Base-by-base conservation (phyloP, 306 rosid genomes). In the Lathyrus aphaca region DNA sequence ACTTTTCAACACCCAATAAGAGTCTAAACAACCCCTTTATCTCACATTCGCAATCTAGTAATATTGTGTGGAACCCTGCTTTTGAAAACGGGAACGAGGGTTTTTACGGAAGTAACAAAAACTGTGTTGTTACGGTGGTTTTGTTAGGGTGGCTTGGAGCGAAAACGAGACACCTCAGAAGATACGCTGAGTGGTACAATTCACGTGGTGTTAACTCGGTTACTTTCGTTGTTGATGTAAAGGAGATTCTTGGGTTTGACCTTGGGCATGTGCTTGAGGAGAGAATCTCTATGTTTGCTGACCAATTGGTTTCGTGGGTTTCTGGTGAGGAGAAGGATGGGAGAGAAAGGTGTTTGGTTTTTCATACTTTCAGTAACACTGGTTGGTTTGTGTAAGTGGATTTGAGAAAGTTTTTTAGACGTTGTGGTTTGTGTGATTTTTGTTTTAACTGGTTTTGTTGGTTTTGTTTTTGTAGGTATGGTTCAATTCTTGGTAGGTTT, bases 81-180 rank as follows among this genome's bases (percentile, higher is more conserved):
- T 58, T 83, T 0, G 77, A 50, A 48, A 68, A 74, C 18, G 75
- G 77, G 16, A 80, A 64, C 4, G 55, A 42, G 10, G 84, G 60
- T 2, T 25, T 56, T 59, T 61, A 35, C 38, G 80, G 39, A 1
- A 53, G 12, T 11, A 8, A 19, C 43, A 56, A 62, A 29, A 76
- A 57, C 40, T 54, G 74, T 1, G 88, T 77, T 19, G 75, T 77
- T 9, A 79, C 83, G 14, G 98, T 91, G 62, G 96, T 94, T 39
- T 49, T 94, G 73, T 71, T 90, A 43, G 98, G 97, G 40, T 94
- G 98, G 98, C 87, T 94, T 1, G 98, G 96, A 4, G 81, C 95
- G 4, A 77, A 79, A 79, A 81, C 86, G 10, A 94, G 83, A 79
- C 97, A 91, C 56, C 80, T 91, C 16, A 91, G 54, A 72, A 84